Evolutionary conservation across 1,284 basidiomycete species (phyloP), one percentile per base, ranked within the genome.

Genomic region (Xerocomus minutiporus): DNA sequence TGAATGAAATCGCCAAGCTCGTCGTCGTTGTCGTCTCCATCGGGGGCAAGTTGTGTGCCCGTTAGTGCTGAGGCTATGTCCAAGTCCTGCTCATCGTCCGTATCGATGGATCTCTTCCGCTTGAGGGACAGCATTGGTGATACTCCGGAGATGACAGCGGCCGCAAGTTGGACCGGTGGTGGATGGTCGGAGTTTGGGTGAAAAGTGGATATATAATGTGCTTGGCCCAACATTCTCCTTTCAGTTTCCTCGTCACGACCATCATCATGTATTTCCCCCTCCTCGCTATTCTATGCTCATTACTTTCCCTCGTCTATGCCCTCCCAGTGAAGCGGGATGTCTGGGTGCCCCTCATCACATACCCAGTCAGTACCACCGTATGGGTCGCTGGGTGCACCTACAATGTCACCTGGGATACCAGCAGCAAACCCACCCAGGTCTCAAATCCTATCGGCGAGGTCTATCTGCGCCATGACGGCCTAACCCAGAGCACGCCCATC

Each of bases 1-100:
- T 80, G 75, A 20, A 91, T 81, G 47, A 89, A 78, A 15, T 80
- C 72, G 42, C 76, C 73, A 45, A 88, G 73, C 5, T 78, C 80
- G 4, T 82, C 82, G 38, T 83, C 83, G 48, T 40, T 20, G 48
- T 38, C 48, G 9, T 36, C 15, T 6, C 25, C 36, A 17, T 28
- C 29, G n/a, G 13, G 6, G 40, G 25, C 6, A 26, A 26, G 49
- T 3, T 7, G 36, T 2, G 49, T 25, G 11, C 47, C 42, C 45
- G 73, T 66, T 20, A 82, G 64, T 8, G 73, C 72, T 47, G 71
- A 63, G 50, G 77, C 78, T 28, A 82, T 81, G 65, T 82, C 80
- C 25, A 80, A 73, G 61, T 80, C 78, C n/a, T 76, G 63, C 35
- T 76, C 77, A 47, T 75, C 71, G 43, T 74, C 75, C 8, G 6